phyloP scores from a whole-genome alignment of 1,284 basidiomycete species.

The Ceratobasidium papillatum region DNA sequence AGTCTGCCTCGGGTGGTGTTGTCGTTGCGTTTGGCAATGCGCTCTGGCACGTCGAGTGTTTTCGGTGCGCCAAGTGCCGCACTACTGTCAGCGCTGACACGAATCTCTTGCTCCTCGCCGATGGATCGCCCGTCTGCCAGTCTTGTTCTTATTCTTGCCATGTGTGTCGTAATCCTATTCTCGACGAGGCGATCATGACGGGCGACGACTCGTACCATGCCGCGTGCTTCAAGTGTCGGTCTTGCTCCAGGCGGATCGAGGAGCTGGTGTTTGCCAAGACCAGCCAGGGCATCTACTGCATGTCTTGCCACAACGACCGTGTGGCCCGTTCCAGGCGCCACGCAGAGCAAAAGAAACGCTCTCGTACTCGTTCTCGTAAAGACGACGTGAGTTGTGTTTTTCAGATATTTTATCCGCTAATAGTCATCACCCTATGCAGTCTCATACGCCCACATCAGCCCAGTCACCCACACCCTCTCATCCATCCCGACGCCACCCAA shows the following conservation, averaged over 20 bases:
- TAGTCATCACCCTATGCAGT: neutral
- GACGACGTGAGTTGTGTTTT: constrained; percentile 41
- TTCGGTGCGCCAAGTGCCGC: constrained; percentile 83
- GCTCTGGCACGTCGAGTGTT: constrained; percentile 53
- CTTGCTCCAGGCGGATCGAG: constrained; percentile 93
- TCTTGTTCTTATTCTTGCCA: constrained; percentile 97
- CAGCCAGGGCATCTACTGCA: constrained; percentile 97
- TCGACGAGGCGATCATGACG: constrained; percentile 98
- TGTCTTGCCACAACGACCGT: constrained; percentile 97
- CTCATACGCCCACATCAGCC: neutral
- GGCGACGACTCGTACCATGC: constrained; percentile 99
- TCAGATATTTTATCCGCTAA: neutral
- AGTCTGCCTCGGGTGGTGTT: constrained; percentile 83
- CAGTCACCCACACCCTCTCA: constrained; percentile 13
- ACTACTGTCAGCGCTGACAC: constrained; percentile 78
- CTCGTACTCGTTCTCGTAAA: constrained; percentile 45
- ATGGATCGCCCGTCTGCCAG: constrained; percentile 96
- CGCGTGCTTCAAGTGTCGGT: constrained; percentile 97
- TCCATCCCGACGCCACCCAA: constrained; percentile 1
- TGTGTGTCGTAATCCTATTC: constrained; percentile 89
- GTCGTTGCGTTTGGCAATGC: constrained; percentile 89
- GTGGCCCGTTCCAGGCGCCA: constrained; percentile 91
- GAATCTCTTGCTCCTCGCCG: constrained; percentile 92
- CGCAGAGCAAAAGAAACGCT: constrained; percentile 71
- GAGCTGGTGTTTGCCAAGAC: constrained; percentile 99